Conservation (phyloP, 202 grass and related monocot species). For the Digitaria exilis region DNA sequence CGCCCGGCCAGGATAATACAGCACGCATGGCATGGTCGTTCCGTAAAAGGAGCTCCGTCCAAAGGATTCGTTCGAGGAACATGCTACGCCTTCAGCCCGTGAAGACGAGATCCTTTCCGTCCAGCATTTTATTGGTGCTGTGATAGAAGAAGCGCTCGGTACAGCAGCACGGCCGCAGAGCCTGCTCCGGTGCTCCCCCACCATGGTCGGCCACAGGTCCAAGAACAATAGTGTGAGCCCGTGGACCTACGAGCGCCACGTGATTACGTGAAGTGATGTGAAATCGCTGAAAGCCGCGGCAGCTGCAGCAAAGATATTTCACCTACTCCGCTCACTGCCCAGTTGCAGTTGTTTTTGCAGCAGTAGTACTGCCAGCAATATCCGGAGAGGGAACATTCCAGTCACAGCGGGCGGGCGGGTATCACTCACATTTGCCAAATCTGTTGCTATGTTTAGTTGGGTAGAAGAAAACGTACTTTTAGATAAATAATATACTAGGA, state of each 20-base stretch:
- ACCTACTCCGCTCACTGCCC: not conserved
- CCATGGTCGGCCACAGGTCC: not conserved
- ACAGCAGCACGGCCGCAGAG: not conserved
- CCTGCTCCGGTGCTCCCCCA: not conserved
- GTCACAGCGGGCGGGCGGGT: too few species aligned
- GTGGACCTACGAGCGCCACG: slow-evolving; percentile 18
- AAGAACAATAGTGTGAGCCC: slow-evolving; percentile 24
- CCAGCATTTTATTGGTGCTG: not conserved
- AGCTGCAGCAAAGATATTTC: too few species aligned
- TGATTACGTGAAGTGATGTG: slow-evolving; percentile 35
- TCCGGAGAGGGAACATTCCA: not conserved
- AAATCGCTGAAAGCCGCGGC: not conserved
- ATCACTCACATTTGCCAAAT: not conserved
- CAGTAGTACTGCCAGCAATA: not conserved
- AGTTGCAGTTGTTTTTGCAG: not conserved
- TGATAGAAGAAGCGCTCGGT: not conserved
- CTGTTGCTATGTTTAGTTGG: too few species aligned
- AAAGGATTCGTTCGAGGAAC: too few species aligned
- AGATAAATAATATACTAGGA: too few species aligned
- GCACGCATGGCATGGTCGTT: not conserved
- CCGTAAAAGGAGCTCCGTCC: not conserved
- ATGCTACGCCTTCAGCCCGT: too few species aligned
- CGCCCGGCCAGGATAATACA: not conserved
- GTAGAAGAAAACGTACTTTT: too few species aligned
- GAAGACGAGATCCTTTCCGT: not conserved